Evolutionary conservation across 768 basidiomycete genomes (phyloP).

Genomic region (Chalciporus pseudorubinellus): DNA sequence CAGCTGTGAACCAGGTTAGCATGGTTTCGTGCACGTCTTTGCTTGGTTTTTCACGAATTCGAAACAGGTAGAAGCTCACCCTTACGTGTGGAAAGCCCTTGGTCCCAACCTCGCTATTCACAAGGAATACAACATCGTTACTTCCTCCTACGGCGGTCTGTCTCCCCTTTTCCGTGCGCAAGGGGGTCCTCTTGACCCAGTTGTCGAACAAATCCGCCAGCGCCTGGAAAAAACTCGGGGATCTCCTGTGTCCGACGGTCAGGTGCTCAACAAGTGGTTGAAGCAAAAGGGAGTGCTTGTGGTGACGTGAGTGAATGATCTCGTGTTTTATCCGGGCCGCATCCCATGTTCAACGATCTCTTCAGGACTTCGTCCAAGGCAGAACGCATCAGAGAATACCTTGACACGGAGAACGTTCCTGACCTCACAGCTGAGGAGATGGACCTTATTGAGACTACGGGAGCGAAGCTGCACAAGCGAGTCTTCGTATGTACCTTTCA

Average conservation of each 20-base stretch:
- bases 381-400: constrained; percentile 33
- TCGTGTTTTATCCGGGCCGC: neutral
- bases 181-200: constrained; percentile 40
- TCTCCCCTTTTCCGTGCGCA: constrained; percentile 35
- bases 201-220: constrained; percentile 34
- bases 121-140: constrained; percentile 37
- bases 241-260: constrained; percentile 25
- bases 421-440: constrained; percentile 28
- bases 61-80: constrained; percentile 51
- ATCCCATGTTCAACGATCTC: neutral
- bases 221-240: constrained; percentile 28
- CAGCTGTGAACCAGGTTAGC: constrained; percentile 54
- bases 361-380: constrained; percentile 34
- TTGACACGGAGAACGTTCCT: constrained; percentile 29
- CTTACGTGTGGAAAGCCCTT: constrained; percentile 47
- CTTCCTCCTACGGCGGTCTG: constrained; percentile 40
- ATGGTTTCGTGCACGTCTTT: neutral
- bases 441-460: constrained; percentile 24
- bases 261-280: constrained; percentile 32
- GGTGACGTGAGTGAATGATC: constrained; percentile 26
- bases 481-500: constrained; percentile 22
- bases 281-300: constrained; percentile 30
- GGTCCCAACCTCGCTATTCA: constrained; percentile 35
- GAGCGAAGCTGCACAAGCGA: constrained; percentile 23
- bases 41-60: neutral